Evolutionary conservation across 306 rosid species (phyloP), one percentile per base, ranked within the genome.

Genomic region (Cicer arietinum): DNA sequence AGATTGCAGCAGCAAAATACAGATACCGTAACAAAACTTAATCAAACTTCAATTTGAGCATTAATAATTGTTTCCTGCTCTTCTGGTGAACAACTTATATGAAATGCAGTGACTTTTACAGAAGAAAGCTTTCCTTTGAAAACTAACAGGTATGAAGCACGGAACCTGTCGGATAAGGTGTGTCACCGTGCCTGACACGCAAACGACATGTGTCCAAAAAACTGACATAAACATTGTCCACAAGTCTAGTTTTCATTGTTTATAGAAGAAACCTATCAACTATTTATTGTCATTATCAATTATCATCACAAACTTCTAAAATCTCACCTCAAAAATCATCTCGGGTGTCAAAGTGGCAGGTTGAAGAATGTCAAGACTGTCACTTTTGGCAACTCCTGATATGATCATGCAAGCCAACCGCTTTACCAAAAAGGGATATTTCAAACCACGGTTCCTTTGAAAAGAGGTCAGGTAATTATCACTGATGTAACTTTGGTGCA

Each of bases 391-490:
- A 82, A 79, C 87, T 79, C 91, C 91, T 35, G 94, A 86, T 80
- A 94, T 82, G 74, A 88, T 89, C 97, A 90, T 90, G 84, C 98
- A 91, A 73, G 96, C 94, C 84, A 94, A 86, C 81, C 98, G 87
- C 89, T 90, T 94, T 42, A 91, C 94, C 75, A 94, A 72, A 53
- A 91, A 85, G 71, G 98, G 98, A 82, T 83, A 94, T 81, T 94
- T 94, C 73, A 90, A 85, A 65, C 90, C 90, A 14, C 4, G 89
- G 61, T 81, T 82, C 94, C 98, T 91, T 75, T 20, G 48, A 66
- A 83, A 77, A 71, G 76, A 80, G 60, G 70, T 66, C 9, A 84
- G 50, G 67, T 35, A 76, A 39, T 44, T 72, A 53, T 77, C 58
- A 76, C 47, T 41, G 14, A 58, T 60, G 35, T 69, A 10, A 44